These are phyloP conservation scores for Kalanchoe fedtschenkoi DNA, from an alignment of 164 flowering plant genomes.

Conservation along the genomic window DNA sequence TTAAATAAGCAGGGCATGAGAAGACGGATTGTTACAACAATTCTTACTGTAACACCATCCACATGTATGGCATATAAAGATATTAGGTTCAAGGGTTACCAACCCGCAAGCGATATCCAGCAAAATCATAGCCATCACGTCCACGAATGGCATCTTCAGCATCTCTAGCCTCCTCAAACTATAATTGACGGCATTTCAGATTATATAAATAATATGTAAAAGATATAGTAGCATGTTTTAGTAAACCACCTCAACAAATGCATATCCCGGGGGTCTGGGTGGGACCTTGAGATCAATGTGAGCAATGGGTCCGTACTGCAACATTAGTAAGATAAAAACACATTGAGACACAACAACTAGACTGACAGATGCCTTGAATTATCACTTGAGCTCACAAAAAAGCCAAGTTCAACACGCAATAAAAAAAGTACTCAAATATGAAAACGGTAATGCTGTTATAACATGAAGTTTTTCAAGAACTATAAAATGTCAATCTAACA, in stretches of 20 bases:
- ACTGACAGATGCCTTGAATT: neutral
- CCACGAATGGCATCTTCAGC: conserved; percentile 97
- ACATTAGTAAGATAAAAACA: neutral
- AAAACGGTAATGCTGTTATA: too few relatives aligned
- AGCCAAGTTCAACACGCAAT: too few relatives aligned
- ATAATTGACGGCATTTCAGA: neutral
- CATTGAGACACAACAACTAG: too few relatives aligned
- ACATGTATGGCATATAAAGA: neutral
- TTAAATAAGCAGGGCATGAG: neutral
- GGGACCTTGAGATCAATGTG: conserved; percentile 80
- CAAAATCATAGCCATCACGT: conserved; percentile 97
- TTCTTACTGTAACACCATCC: neutral
- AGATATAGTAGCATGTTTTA: neutral
- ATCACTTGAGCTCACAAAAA: neutral
- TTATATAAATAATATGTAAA: neutral
- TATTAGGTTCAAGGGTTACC: conserved; percentile 6
- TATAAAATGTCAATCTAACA: too few relatives aligned
- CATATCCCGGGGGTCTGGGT: conserved; percentile 88
- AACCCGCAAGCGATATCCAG: conserved; percentile 83
- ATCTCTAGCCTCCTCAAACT: conserved; percentile 95
- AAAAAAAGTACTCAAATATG: too few relatives aligned
- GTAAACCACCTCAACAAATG: conserved; percentile 65
- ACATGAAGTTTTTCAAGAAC: too few relatives aligned
- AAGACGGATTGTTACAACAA: neutral
- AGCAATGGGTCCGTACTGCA: conserved; percentile 74